These are phyloP conservation scores for Trichomonascaceae sp. DNA, from an alignment of 1,139 yeast species.

Conservation along the genomic window DNA sequence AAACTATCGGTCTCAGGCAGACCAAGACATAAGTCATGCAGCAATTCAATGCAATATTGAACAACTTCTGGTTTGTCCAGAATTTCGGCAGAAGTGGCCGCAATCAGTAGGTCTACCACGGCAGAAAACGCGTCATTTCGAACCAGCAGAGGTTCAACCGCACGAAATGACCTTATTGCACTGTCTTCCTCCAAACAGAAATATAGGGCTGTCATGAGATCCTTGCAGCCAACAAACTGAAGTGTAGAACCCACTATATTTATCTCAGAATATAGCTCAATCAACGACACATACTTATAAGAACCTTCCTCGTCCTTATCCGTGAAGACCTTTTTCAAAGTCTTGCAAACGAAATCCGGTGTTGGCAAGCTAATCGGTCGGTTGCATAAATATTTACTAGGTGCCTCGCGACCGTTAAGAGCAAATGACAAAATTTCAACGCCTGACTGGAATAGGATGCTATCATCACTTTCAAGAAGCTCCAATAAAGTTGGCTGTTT, in stretches of 20 bases:
- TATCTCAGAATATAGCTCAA: constrained; percentile 13
- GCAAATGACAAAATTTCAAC: constrained; percentile 17
- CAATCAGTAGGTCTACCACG: neutral
- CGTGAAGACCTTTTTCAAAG: constrained; percentile 1
- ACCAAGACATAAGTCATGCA: neutral
- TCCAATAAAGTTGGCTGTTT: constrained; percentile 15
- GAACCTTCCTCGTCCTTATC: constrained; percentile 9
- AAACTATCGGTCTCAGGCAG: neutral
- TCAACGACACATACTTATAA: constrained; percentile 11
- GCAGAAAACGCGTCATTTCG: neutral
- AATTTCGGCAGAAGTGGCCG: neutral
- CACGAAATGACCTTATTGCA: neutral
- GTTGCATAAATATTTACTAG: constrained; percentile 1
- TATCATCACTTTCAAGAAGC: constrained; percentile 17
- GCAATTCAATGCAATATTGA: neutral
- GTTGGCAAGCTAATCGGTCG: constrained; percentile 4
- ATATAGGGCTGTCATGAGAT: constrained; percentile 16
- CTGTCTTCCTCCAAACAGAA: constrained; percentile 9
- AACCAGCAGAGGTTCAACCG: neutral
- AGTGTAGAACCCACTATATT: constrained; percentile 18
- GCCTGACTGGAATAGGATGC: constrained; percentile 17
- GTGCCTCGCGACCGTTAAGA: constrained; percentile 14
- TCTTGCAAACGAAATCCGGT: neutral
- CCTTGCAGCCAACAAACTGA: constrained; percentile 20
- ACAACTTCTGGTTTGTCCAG: constrained; percentile 1